phyloP scores from a whole-genome alignment of 345 rosid genomes.

The Turnera subulata region DNA sequence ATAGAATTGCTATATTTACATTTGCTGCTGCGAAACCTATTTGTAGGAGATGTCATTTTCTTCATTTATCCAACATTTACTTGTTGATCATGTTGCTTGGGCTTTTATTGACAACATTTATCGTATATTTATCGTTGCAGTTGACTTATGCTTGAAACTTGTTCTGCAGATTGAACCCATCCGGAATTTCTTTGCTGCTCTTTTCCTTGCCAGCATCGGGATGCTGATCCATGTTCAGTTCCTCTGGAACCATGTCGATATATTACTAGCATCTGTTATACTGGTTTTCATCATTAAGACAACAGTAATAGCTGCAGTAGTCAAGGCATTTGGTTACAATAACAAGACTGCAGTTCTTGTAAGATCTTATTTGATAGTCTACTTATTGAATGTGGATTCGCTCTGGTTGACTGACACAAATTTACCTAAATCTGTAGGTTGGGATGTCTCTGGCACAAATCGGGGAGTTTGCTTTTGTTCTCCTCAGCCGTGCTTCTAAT shows the following conservation, averaged over 20 bases:
- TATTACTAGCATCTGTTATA: slow-evolving; percentile 75
- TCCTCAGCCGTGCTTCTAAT: slow-evolving; percentile 96
- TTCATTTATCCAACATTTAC: too few relatives aligned
- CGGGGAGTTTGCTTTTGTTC: slow-evolving; percentile 96
- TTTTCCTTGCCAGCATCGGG: slow-evolving; percentile 90
- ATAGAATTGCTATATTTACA: too few relatives aligned
- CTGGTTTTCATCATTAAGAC: slow-evolving; percentile 77
- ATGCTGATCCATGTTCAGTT: slow-evolving; percentile 88
- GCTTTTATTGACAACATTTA: too few relatives aligned
- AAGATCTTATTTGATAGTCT: slow-evolving; percentile 27
- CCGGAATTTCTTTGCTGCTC: slow-evolving; percentile 91
- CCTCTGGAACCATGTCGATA: slow-evolving; percentile 91
- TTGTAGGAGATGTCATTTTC: too few relatives aligned
- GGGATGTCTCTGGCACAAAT: slow-evolving; percentile 97
- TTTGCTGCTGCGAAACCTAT: too few relatives aligned
- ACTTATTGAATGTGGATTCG: neutral
- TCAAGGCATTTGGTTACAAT: slow-evolving; percentile 83
- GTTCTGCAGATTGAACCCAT: slow-evolving; percentile 76
- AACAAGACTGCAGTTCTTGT: slow-evolving; percentile 85
- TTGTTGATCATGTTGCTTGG: neutral
- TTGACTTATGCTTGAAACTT: slow-evolving; percentile 1
- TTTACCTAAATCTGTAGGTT: slow-evolving; percentile 38
- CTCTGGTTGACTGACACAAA: neutral
- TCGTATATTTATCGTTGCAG: too few relatives aligned
- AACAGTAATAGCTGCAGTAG: slow-evolving; percentile 55